Conservation (phyloP, 2,329 filamentous ascomycete species). For the Thielaviopsis euricoi region DNA sequence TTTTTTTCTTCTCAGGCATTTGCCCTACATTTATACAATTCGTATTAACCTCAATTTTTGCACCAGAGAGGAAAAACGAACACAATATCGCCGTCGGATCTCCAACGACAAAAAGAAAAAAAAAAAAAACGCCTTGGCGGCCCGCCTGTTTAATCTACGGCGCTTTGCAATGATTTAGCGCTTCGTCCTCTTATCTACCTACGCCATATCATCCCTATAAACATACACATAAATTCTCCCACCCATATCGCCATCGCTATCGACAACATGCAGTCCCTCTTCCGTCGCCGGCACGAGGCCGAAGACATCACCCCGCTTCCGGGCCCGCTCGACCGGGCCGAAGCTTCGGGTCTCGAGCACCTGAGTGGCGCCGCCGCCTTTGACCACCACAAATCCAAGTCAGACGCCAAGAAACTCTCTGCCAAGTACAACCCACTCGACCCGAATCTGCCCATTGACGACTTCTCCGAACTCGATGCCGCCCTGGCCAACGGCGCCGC, state of each 20-base stretch:
- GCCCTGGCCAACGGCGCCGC: constrained; percentile 37
- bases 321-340: constrained; percentile 22
- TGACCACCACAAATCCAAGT: constrained; percentile 19
- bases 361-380: constrained; percentile 36
- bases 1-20: neutral
- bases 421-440: constrained; percentile 23
- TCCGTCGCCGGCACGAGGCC: constrained; percentile 29
- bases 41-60: too few species aligned
- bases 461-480: constrained; percentile 42
- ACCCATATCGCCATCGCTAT: too few species aligned
- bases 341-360: constrained; percentile 24
- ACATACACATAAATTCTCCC: too few species aligned
- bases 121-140: too few species aligned
- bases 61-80: too few species aligned
- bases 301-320: constrained; percentile 28
- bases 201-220: neutral
- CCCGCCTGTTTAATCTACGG: too few species aligned
- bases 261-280: constrained; percentile 17
- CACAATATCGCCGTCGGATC: too few species aligned
- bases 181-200: too few species aligned
- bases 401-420: neutral
- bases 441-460: constrained; percentile 46
- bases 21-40: neutral
- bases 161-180: neutral
- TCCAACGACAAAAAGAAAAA: too few species aligned